Conservation (phyloP, 768 basidiomycete species). For the Auriscalpium vulgare region DNA sequence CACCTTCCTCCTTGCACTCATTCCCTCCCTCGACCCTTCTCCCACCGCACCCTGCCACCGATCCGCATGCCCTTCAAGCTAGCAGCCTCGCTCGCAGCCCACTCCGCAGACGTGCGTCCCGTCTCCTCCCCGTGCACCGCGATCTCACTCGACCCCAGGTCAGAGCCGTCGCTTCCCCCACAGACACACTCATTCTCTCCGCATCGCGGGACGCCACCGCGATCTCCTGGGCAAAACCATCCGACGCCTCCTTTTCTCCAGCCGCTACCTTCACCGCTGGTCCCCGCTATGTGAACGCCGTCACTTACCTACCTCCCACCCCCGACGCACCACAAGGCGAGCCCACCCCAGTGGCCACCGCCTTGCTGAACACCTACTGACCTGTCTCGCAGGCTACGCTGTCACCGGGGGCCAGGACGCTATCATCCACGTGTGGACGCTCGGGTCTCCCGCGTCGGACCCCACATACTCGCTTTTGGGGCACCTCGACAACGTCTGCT, state of each 20-base stretch:
- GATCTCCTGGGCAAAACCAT: constrained; percentile 68
- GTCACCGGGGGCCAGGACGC: constrained; percentile 88
- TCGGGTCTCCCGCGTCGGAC: constrained; percentile 52
- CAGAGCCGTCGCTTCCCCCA: constrained; percentile 71
- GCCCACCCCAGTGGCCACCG: constrained; percentile 5
- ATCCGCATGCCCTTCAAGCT: constrained; percentile 62
- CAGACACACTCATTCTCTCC: constrained; percentile 72
- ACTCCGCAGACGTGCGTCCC: constrained; percentile 65
- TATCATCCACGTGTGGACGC: constrained; percentile 75
- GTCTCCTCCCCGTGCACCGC: constrained; percentile 14
- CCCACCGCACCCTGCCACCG: constrained; percentile 2
- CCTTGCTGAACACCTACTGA: not conserved
- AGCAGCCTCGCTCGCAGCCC: constrained; percentile 61
- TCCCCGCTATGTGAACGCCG: constrained; percentile 72
- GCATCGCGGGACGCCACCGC: constrained; percentile 89
- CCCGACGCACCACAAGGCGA: constrained; percentile 63
- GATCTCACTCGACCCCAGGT: constrained; percentile 46
- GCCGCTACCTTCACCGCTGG: constrained; percentile 52
- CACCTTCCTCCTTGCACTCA: constrained; percentile 12
- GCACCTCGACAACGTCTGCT: constrained; percentile 86
- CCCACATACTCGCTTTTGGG: constrained; percentile 81
- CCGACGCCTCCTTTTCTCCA: constrained; percentile 45
- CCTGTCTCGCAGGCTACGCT: constrained; percentile 44
- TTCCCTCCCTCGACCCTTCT: constrained; percentile 7
- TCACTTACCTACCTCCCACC: constrained; percentile 58